Evolutionary conservation across 163 green algal species (phyloP).

Genomic region (Coccomyxa subellipsoidea): DNA sequence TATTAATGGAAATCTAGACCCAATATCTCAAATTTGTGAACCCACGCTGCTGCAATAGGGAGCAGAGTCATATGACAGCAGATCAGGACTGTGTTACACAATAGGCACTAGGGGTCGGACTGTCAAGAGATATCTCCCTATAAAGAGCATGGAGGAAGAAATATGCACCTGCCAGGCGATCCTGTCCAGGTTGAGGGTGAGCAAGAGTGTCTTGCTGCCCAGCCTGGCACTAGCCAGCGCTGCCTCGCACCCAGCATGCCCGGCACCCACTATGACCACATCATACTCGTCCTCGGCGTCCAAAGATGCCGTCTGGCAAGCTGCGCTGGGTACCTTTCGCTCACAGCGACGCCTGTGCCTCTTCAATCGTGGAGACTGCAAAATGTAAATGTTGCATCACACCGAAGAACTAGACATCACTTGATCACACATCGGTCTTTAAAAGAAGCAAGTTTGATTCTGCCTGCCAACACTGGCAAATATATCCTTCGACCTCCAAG

Average conservation of each 20-base stretch:
- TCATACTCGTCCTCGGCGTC: slow-evolving; percentile 83
- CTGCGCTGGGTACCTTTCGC: neutral
- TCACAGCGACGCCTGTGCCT: neutral
- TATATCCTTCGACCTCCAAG: no score
- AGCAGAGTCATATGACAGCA: no score
- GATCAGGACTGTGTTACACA: neutral
- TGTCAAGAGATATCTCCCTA: no score
- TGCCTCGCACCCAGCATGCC: slow-evolving; percentile 94
- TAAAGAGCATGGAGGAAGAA: neutral
- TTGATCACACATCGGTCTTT: no score
- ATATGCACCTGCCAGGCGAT: slow-evolving; percentile 87
- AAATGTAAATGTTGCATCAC: no score
- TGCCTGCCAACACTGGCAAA: no score
- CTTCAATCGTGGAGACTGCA: neutral
- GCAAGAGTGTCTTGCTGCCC: slow-evolving; percentile 85
- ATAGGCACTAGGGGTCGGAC: neutral
- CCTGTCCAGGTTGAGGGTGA: slow-evolving; percentile 92
- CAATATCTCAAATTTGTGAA: no score
- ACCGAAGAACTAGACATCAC: no score
- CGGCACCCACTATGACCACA: slow-evolving; percentile 95
- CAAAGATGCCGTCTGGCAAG: neutral
- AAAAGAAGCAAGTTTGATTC: no score
- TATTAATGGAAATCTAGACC: no score
- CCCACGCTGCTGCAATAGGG: no score
- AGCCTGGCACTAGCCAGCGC: slow-evolving; percentile 85